A percentile compares a stretch with the other conserved stretches of the same genome.
Evolutionary conservation across 139 green algal genomes (phyloP).

Genomic region (Chlamydomonas asymmetrica): DNA sequence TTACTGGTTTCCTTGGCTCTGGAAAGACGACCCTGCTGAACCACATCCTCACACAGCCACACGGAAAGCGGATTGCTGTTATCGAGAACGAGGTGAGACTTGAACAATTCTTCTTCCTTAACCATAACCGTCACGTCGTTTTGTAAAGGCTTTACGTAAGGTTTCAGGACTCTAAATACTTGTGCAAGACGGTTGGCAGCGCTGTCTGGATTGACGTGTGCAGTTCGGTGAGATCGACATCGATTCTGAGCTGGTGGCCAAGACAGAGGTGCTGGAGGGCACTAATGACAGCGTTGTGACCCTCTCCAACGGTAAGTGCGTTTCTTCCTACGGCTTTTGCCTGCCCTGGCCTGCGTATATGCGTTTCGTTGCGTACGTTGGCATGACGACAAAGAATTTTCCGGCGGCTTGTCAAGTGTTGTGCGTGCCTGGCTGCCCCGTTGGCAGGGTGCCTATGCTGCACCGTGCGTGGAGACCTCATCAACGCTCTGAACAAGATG

Average conservation of each 20-base stretch:
- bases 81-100: slow-evolving; percentile 60
- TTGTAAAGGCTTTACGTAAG: not conserved
- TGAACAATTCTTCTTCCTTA: not conserved
- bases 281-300: slow-evolving; percentile 82
- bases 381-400: too few relatives aligned
- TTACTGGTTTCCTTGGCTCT: slow-evolving; percentile 94
- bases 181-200: not conserved
- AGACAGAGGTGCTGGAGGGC: slow-evolving; percentile 50
- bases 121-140: not conserved
- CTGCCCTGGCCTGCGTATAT: too few relatives aligned
- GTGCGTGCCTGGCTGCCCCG: too few relatives aligned
- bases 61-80: slow-evolving; percentile 89
- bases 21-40: slow-evolving; percentile 94
- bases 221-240: slow-evolving; percentile 98
- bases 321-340: not conserved
- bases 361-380: too few relatives aligned
- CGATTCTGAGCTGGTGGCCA: slow-evolving; percentile 79
- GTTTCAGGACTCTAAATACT: not conserved
- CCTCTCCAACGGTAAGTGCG: slow-evolving; percentile 81
- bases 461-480: slow-evolving; percentile 89
- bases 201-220: not conserved
- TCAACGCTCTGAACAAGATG: slow-evolving; percentile 81
- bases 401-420: too few relatives aligned
- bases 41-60: slow-evolving; percentile 80
- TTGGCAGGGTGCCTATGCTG: slow-evolving; percentile 90